phyloP scores from a whole-genome alignment of 805 yeast genomes.

The Debaryomyces tyrocola region DNA sequence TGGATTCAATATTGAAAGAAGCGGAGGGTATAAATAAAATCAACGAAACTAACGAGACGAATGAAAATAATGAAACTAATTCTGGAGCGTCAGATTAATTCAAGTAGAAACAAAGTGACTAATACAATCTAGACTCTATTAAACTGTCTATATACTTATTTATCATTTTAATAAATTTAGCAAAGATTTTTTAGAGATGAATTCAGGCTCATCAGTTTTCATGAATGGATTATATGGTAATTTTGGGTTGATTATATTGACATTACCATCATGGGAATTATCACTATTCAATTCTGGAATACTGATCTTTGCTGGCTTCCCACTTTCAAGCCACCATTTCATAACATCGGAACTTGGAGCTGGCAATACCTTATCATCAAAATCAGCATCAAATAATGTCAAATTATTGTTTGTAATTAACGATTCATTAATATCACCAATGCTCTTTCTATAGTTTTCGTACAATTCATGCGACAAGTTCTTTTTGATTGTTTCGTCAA shows the following conservation, averaged over 20 bases:
- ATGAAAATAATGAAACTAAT: slow-evolving; percentile 1
- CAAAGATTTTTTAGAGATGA: slow-evolving; percentile 32
- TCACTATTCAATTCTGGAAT: slow-evolving; percentile 45
- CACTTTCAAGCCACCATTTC: slow-evolving; percentile 93
- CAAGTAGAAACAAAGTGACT: background rate
- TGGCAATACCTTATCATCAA: slow-evolving; percentile 54
- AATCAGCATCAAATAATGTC: slow-evolving; percentile 25
- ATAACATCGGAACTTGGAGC: slow-evolving; percentile 82
- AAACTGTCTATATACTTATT: background rate
- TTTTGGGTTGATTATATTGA: slow-evolving; percentile 61
- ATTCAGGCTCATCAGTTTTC: slow-evolving; percentile 51
- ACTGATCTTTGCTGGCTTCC: slow-evolving; percentile 67
- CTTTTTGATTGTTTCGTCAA: slow-evolving; percentile 61
- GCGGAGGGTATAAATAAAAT: slow-evolving; percentile 34
- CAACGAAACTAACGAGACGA: background rate
- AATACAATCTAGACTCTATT: background rate
- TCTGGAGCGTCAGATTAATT: background rate
- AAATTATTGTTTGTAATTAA: slow-evolving; percentile 25
- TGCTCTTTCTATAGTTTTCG: slow-evolving; percentile 47
- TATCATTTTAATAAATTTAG: background rate
- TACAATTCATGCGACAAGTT: slow-evolving; percentile 59
- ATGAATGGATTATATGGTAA: slow-evolving; percentile 74
- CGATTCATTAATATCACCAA: slow-evolving; percentile 44
- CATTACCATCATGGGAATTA: slow-evolving; percentile 12
- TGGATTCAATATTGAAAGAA: slow-evolving; percentile 56